Evolutionary conservation across 2,329 filamentous ascomycete genomes (phyloP).

Genomic region (Thelonectria blattea): DNA sequence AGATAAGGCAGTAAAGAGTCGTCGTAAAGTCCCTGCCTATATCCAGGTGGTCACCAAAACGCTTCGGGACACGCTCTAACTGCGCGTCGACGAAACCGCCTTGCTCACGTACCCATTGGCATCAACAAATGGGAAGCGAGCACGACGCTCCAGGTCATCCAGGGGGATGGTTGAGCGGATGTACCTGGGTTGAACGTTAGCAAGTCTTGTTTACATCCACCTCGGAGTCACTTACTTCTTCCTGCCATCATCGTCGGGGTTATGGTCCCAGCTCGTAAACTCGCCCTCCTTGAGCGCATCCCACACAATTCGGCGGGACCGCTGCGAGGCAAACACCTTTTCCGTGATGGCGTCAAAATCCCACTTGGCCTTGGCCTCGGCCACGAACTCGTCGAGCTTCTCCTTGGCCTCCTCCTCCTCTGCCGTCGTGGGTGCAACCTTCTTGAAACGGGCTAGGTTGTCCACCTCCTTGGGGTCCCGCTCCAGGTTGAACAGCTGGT

Average conservation of each 20-base stretch:
- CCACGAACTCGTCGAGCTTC: slow-evolving; percentile 70
- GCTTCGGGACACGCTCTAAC: slow-evolving; percentile 4
- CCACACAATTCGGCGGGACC: slow-evolving; percentile 80
- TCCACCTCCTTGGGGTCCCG: slow-evolving; percentile 77
- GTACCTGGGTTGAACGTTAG: slow-evolving; percentile 62
- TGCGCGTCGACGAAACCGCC: slow-evolving; percentile 46
- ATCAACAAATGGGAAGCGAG: slow-evolving; percentile 73
- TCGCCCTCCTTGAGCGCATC: slow-evolving; percentile 76
- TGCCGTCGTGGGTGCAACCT: slow-evolving; percentile 46
- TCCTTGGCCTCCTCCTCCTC: slow-evolving; percentile 54
- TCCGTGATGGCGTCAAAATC: slow-evolving; percentile 79
- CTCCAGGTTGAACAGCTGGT: slow-evolving; percentile 82
- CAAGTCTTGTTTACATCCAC: slow-evolving; percentile 26
- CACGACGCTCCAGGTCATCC: slow-evolving; percentile 78
- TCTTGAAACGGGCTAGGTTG: slow-evolving; percentile 66
- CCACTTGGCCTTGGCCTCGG: slow-evolving; percentile 79
- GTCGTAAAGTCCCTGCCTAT: not conserved
- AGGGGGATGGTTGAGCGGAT: slow-evolving; percentile 84
- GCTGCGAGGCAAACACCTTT: slow-evolving; percentile 77
- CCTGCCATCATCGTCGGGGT: slow-evolving; percentile 73
- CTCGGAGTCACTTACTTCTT: slow-evolving; percentile 60
- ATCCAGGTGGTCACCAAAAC: not conserved
- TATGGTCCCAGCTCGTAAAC: slow-evolving; percentile 85
- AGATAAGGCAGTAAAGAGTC: not conserved
- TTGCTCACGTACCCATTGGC: slow-evolving; percentile 57